Evolutionary conservation across 1,139 yeast genomes (phyloP).

Genomic region (Geotrichum phurueaensis): DNA sequence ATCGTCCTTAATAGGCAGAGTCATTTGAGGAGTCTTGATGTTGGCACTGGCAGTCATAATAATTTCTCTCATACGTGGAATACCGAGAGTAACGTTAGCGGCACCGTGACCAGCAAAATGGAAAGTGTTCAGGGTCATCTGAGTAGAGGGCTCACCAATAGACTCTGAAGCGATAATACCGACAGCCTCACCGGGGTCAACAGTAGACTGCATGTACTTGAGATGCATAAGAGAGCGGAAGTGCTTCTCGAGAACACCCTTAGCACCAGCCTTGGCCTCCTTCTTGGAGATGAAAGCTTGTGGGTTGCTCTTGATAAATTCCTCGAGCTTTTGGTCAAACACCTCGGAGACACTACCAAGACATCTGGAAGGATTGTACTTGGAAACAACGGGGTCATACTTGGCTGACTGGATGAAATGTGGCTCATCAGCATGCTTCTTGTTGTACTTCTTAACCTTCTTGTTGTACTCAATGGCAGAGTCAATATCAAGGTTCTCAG

Average conservation of each 20-base stretch:
- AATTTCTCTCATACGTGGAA: constrained; percentile 99
- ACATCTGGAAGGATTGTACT: constrained; percentile 80
- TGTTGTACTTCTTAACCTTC: constrained; percentile 69
- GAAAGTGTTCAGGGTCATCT: constrained; percentile 98
- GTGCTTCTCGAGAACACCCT: constrained; percentile 69
- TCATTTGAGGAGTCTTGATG: constrained; percentile 98
- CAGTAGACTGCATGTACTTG: constrained; percentile 92
- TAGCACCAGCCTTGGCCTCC: constrained; percentile 35
- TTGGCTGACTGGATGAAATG: constrained; percentile 59
- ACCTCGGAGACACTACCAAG: constrained; percentile 90
- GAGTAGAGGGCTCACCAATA: constrained; percentile 98
- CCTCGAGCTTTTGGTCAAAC: constrained; percentile 76
- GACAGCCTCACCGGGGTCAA: constrained; percentile 96
- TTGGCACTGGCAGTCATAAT: constrained; percentile 97
- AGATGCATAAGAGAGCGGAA: constrained; percentile 96
- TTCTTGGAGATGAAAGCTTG: constrained; percentile 47
- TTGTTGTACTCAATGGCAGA: constrained; percentile 74
- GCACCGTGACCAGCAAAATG: constrained; percentile 99
- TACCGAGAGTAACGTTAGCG: constrained; percentile 98
- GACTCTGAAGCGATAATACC: constrained; percentile 98
- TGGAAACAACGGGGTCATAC: constrained; percentile 85
- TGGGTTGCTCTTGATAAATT: constrained; percentile 51
- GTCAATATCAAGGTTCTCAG: constrained; percentile 74
- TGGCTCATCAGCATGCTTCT: constrained; percentile 58
- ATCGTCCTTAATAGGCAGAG: constrained; percentile 72